Conservation (phyloP, 1,284 basidiomycete species). For the Cryptococcus floricola region DNA sequence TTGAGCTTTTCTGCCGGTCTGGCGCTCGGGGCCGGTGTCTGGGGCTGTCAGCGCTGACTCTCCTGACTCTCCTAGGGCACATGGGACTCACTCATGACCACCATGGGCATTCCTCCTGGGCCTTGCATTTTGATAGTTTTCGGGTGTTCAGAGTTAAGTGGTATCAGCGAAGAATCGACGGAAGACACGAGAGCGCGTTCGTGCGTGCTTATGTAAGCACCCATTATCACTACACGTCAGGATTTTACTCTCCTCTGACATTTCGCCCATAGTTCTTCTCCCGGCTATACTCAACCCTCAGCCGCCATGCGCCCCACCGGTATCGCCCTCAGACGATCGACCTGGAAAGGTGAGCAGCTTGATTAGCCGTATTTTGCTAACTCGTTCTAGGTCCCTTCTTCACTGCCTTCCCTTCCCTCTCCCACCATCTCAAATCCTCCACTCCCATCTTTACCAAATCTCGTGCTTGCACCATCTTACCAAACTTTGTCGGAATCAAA, state of each 20-base stretch:
- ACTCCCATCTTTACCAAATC: conserved; percentile 85
- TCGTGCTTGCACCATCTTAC: conserved; percentile 85
- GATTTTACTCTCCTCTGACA: background rate
- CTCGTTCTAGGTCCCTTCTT: conserved; percentile 9
- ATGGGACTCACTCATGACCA: conserved; percentile 52
- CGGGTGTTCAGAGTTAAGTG: conserved; percentile 4
- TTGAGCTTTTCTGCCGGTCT: conserved; percentile 92
- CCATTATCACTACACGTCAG: conserved; percentile 5
- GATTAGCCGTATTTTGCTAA: background rate
- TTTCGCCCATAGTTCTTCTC: background rate
- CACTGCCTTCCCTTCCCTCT: conserved; percentile 56
- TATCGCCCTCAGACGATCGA: conserved; percentile 40
- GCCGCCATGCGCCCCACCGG: conserved; percentile 24
- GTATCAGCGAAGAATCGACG: background rate
- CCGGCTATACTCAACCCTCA: background rate
- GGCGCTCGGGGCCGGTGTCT: conserved; percentile 91
- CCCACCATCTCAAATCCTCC: conserved; percentile 76
- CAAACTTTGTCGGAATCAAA: conserved; percentile 85
- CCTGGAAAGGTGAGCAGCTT: conserved; percentile 50
- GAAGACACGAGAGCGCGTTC: conserved; percentile 13
- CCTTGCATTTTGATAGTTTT: conserved; percentile 20
- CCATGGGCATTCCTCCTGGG: conserved; percentile 48
- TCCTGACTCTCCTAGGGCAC: background rate
- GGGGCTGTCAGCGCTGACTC: conserved; percentile 10
- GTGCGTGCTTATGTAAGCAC: conserved; percentile 3